phyloP scores from a whole-genome alignment of 2,329 filamentous ascomycete species.

The Scedosporium minutisporum region DNA sequence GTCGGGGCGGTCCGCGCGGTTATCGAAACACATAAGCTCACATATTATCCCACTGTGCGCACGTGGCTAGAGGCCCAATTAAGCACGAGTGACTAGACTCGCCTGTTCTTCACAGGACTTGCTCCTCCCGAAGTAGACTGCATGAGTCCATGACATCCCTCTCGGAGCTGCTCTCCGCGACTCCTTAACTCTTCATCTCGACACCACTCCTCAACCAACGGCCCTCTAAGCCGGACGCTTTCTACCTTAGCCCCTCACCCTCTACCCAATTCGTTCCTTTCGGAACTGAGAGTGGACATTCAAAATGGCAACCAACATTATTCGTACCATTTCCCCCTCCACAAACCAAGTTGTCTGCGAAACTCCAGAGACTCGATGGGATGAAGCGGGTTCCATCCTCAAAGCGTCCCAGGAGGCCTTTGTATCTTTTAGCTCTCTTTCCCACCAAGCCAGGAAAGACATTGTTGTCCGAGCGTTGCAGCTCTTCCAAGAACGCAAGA shows the following conservation, averaged over 20 bases:
- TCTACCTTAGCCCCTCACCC: background rate
- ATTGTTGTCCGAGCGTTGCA: conserved; percentile 52
- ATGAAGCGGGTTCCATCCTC: conserved; percentile 46
- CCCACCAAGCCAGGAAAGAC: conserved; percentile 49
- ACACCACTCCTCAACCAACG: too few relatives aligned
- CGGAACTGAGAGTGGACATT: background rate
- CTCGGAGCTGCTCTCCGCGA: too few relatives aligned
- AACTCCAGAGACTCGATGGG: conserved; percentile 47
- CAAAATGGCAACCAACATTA: conserved; percentile 6
- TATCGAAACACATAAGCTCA: too few relatives aligned
- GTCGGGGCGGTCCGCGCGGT: too few relatives aligned
- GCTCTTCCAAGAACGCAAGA: conserved; percentile 60
- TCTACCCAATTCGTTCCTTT: background rate
- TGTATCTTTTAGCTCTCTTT: conserved; percentile 43
- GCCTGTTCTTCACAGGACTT: too few relatives aligned
- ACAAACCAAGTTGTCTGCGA: conserved; percentile 58
- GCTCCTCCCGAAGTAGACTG: too few relatives aligned
- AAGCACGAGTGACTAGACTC: too few relatives aligned
- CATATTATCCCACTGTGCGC: too few relatives aligned
- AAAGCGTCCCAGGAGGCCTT: conserved; percentile 49
- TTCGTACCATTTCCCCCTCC: conserved; percentile 55
- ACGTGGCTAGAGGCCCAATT: too few relatives aligned
- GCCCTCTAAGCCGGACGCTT: too few relatives aligned
- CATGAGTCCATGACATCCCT: too few relatives aligned
- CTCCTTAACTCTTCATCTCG: too few relatives aligned